Percentiles rank a stretch among this genome's conserved stretches.
Conservation (phyloP, 805 yeast genomes). For the Torulaspora quercuum region DNA sequence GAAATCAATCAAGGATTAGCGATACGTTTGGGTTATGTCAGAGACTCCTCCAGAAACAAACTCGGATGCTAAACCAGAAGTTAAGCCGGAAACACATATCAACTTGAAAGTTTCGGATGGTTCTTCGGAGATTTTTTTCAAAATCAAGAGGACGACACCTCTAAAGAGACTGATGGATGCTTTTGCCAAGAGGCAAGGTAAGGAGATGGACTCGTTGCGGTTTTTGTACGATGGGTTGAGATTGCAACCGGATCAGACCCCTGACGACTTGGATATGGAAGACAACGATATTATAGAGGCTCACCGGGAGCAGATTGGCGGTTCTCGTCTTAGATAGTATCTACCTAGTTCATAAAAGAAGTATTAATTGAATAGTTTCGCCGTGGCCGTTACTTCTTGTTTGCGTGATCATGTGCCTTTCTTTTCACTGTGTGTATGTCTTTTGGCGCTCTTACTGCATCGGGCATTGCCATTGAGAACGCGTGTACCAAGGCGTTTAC, state of each 20-base stretch:
- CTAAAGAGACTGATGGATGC: slow-evolving; percentile 95
- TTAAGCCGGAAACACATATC: slow-evolving; percentile 75
- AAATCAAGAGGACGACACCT: slow-evolving; percentile 88
- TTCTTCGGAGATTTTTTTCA: slow-evolving; percentile 89
- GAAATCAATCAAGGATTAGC: too few species aligned
- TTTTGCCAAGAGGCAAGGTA: slow-evolving; percentile 96
- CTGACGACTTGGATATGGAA: slow-evolving; percentile 87
- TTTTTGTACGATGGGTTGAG: slow-evolving; percentile 93
- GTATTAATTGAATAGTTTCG: too few species aligned
- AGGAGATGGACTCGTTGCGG: slow-evolving; percentile 74
- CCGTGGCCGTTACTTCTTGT: too few species aligned
- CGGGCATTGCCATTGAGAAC: slow-evolving; percentile 13
- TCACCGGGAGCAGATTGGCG: slow-evolving; percentile 90
- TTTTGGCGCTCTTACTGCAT: slow-evolving; percentile 14
- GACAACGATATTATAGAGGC: slow-evolving; percentile 97
- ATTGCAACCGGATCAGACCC: slow-evolving; percentile 82
- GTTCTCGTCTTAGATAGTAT: too few species aligned
- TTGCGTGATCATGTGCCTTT: too few species aligned
- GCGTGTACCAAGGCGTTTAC: slow-evolving; percentile 10
- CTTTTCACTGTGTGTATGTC: too few species aligned
- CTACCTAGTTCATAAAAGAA: too few species aligned
- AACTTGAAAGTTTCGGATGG: slow-evolving; percentile 94
- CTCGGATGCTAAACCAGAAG: slow-evolving; percentile 46
- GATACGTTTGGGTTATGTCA: too few species aligned
- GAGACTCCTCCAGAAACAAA: slow-evolving; percentile 37